Evolutionary conservation across 2,329 filamentous ascomycete genomes (phyloP), one percentile per base, ranked within the genome.

Genomic region (Dactylellina cionopaga): DNA sequence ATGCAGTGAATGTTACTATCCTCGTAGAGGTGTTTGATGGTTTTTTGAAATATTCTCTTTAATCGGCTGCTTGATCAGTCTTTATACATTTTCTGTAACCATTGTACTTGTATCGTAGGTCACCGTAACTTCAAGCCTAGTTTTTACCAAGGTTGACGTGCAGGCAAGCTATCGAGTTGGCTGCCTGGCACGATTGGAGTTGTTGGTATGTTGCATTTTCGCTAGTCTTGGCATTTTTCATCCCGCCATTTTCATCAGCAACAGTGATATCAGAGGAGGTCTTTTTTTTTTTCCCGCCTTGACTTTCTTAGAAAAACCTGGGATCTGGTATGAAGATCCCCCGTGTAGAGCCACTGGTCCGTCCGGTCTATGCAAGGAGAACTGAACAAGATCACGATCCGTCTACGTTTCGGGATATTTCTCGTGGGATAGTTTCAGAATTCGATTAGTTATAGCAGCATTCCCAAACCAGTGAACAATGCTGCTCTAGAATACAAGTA

Each of bases 201-300:
- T 46, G 54, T 54, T 70, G 65, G 56, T 71, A 59, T 64, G 66
- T 54, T 64, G 56, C 65, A 71, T 71, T 64, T 52, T 41, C 24
- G 44, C 22, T 27, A 19, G 24, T 15, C 19, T 17, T n/a, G 4
- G 19, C 10, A 13, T 11, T 29, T 49, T 52, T 35, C 29, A 47
- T 9, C 43, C 3, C 2, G 9, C n/a, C 43, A 47, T 29, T 9
- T 5, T 5, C 24, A 5, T 9, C 22, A n/a, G 5, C 9, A 25
- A 24, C 43, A 29, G 43, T n/a, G n/a, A n/a, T n/a, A n/a, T n/a
- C n/a, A n/a, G n/a, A n/a, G n/a, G n/a, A n/a, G 6, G 35, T 4
- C 51, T 39, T 25, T 33, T 37, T 24, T 39, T 25, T 33, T 22
- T 39, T n/a, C 13, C 47, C 47, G 11, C 4, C 24, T 7, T 24